Evolutionary conservation across 2,329 filamentous ascomycete species (phyloP).

Genomic region (Periconia macrospinosa): DNA sequence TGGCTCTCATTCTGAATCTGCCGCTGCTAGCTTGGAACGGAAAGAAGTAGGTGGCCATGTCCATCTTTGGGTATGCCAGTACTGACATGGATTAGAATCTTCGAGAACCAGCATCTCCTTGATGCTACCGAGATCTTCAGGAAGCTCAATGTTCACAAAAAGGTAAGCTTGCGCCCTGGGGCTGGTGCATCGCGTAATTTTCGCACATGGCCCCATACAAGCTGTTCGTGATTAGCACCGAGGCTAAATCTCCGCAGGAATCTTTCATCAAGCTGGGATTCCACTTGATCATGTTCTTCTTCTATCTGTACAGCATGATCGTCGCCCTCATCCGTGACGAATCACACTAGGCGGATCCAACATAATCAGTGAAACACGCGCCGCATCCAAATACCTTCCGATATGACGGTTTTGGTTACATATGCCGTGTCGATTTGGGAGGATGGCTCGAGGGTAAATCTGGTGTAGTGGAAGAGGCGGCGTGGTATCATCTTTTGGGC

Average conservation of each 20-base stretch:
- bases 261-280: slow-evolving; percentile 99
- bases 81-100: slow-evolving; percentile 67
- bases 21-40: slow-evolving; percentile 90
- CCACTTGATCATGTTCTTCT: slow-evolving; percentile 99
- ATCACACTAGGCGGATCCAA: slow-evolving; percentile 61
- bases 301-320: slow-evolving; percentile 99
- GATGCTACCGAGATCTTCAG: slow-evolving; percentile 99
- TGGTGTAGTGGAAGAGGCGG: not conserved
- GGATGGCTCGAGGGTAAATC: not conserved
- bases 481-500: slow-evolving; percentile 1
- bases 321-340: slow-evolving; percentile 97
- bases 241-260: slow-evolving; percentile 62
- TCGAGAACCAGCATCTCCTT: slow-evolving; percentile 94
- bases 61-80: not conserved
- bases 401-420: not conserved
- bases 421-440: not conserved
- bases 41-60: slow-evolving; percentile 80
- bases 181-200: no score
- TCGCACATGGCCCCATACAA: not conserved
- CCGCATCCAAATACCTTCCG: not conserved
- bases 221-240: not conserved
- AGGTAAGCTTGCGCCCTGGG: slow-evolving; percentile 59
- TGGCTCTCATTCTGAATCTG: slow-evolving; percentile 87
- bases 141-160: slow-evolving; percentile 98
- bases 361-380: not conserved